phyloP scores from a whole-genome alignment of 2,329 filamentous ascomycete species.

The Amauroascus niger region DNA sequence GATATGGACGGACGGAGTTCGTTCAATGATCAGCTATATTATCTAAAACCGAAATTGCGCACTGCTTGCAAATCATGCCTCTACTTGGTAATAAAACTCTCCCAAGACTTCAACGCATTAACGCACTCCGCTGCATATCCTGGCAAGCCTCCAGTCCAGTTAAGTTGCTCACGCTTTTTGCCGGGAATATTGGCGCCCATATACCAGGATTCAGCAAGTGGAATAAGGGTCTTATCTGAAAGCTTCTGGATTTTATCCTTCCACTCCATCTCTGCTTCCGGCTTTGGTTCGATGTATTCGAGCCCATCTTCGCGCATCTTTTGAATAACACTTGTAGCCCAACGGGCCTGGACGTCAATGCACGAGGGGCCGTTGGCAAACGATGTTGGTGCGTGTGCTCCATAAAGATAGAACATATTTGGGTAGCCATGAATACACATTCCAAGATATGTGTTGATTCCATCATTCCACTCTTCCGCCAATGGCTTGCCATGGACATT shows the following conservation, averaged over 20 bases:
- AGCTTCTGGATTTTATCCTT: constrained; percentile 41
- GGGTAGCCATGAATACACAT: constrained; percentile 29
- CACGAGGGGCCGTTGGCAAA: constrained; percentile 47
- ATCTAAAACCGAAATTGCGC: neutral
- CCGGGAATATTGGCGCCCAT: constrained; percentile 50
- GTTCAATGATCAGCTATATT: neutral
- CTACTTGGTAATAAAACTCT: constrained; percentile 7
- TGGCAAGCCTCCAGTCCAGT: constrained; percentile 31
- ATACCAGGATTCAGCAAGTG: constrained; percentile 43
- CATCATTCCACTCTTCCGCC: constrained; percentile 29
- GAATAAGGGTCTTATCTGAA: constrained; percentile 42
- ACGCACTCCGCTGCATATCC: constrained; percentile 10
- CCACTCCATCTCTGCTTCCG: constrained; percentile 42
- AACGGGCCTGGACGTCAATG: constrained; percentile 47
- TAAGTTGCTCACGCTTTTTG: constrained; percentile 46
- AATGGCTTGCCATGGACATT: constrained; percentile 25
- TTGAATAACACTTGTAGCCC: constrained; percentile 45
- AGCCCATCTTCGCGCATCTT: constrained; percentile 41
- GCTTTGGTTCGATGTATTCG: constrained; percentile 44
- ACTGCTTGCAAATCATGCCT: neutral
- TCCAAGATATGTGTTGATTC: constrained; percentile 31
- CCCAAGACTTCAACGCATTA: constrained; percentile 8
- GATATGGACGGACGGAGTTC: too few relatives aligned
- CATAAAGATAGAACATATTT: constrained; percentile 47
- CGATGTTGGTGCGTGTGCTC: constrained; percentile 47